A percentile compares a stretch with the other conserved stretches of the same genome.
These are phyloP conservation scores for Thraustochytrium sp. DNA, from an alignment of 352 stramenopile species.

Conservation along the genomic window DNA sequence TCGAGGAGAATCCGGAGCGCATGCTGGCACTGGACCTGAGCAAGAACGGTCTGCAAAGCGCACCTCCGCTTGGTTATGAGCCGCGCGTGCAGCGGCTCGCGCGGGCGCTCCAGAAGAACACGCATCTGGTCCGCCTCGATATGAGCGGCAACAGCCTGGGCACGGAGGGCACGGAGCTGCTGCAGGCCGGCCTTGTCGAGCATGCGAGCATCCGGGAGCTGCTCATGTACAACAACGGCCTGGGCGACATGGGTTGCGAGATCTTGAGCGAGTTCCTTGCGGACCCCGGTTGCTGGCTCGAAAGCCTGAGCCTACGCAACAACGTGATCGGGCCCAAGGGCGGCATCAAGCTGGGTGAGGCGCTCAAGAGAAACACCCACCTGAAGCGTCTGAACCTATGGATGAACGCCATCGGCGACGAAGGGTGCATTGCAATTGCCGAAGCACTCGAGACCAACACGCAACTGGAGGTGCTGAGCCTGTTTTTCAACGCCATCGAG, in stretches of 20 bases:
- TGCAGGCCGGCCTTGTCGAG: not conserved
- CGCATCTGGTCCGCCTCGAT: not conserved
- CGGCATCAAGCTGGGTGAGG: conserved; percentile 52
- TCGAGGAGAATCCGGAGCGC: not conserved
- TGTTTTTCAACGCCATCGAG: conserved; percentile 41
- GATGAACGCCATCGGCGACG: conserved; percentile 65
- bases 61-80: too few relatives aligned
- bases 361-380: conserved; percentile 50
- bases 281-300: not conserved
- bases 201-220: not conserved
- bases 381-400: conserved; percentile 60
- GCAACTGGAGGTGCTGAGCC: conserved; percentile 53
- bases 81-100: not conserved
- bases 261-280: not conserved
- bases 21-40: too few relatives aligned
- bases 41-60: too few relatives aligned
- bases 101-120: not conserved
- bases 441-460: conserved; percentile 55
- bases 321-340: conserved; percentile 61
- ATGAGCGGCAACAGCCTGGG: not conserved
- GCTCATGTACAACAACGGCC: not conserved
- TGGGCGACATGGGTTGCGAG: not conserved
- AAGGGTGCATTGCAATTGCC: conserved; percentile 53
- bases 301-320: conserved; percentile 57
- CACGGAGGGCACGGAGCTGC: not conserved